phyloP scores from a whole-genome alignment of 2,329 filamentous ascomycete genomes.

The Fusarium praegraminearum region DNA sequence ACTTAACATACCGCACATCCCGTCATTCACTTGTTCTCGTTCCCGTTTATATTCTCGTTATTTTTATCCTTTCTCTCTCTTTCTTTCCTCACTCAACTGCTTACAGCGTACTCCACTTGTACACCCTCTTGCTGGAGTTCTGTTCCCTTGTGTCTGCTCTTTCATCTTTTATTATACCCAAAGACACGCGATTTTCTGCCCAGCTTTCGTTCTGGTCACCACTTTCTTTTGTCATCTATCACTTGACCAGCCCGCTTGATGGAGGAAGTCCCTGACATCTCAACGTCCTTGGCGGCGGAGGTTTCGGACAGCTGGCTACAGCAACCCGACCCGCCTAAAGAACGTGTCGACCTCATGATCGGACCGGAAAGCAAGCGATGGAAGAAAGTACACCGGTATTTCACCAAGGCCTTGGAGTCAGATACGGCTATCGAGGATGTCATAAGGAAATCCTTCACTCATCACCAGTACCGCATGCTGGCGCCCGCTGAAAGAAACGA shows the following conservation, averaged over 20 bases:
- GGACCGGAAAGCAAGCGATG: slow-evolving; percentile 41
- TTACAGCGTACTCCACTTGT: neutral
- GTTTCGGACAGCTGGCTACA: slow-evolving; percentile 1
- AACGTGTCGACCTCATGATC: slow-evolving; percentile 43
- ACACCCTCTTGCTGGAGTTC: neutral
- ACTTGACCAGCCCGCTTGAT: neutral
- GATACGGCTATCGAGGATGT: slow-evolving; percentile 48
- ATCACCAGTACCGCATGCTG: slow-evolving; percentile 52
- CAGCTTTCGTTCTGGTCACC: neutral
- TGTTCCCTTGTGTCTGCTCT: neutral
- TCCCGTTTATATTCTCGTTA: neutral
- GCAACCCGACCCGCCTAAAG: neutral
- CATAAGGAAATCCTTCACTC: slow-evolving; percentile 52
- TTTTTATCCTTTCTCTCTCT: slow-evolving; percentile 19
- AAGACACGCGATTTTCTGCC: neutral
- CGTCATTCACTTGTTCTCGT: neutral
- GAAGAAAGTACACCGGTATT: slow-evolving; percentile 48
- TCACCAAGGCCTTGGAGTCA: slow-evolving; percentile 46
- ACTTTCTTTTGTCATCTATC: neutral
- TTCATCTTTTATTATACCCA: slow-evolving; percentile 10
- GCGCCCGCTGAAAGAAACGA: slow-evolving; percentile 45
- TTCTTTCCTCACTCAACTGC: neutral
- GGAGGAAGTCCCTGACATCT: neutral
- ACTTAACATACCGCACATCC: slow-evolving; percentile 27
- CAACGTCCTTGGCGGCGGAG: neutral